phyloP scores from a whole-genome alignment of 805 yeast genomes.

The Candida manassasensis region DNA sequence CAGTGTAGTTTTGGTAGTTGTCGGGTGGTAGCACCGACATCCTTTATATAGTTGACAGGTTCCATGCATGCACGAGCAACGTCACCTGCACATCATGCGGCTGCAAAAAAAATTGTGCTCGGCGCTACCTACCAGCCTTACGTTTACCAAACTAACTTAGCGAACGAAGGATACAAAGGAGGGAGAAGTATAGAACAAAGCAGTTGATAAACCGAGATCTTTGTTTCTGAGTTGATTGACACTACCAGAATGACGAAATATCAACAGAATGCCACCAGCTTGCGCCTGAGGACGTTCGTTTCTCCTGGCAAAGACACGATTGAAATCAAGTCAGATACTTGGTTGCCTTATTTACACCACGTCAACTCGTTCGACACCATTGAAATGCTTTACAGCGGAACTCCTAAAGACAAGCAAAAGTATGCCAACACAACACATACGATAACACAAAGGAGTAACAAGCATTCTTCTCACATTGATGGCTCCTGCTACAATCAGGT shows the following conservation, averaged over 20 bases:
- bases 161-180: neutral
- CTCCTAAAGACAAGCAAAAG: neutral
- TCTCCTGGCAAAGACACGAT: neutral
- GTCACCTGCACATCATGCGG: neutral
- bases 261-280: too few species aligned
- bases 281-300: too few species aligned
- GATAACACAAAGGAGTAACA: neutral
- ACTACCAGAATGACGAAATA: too few species aligned
- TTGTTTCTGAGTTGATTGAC: too few species aligned
- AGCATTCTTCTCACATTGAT: slow-evolving; percentile 2
- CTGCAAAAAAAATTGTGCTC: slow-evolving; percentile 1
- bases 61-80: too few species aligned
- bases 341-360: slow-evolving; percentile 4
- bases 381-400: neutral
- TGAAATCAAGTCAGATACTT: slow-evolving; percentile 3
- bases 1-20: too few species aligned
- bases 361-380: slow-evolving; percentile 2
- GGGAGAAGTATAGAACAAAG: too few species aligned
- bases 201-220: too few species aligned
- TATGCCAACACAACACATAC: slow-evolving; percentile 1
- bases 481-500: slow-evolving; percentile 26
- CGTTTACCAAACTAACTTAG: neutral
- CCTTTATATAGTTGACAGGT: too few species aligned
- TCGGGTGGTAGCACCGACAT: too few species aligned
- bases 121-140: slow-evolving; percentile 2